These are phyloP conservation scores for Apiospora kogelbergensis DNA, from an alignment of 2,329 filamentous ascomycete genomes.

Conservation along the genomic window DNA sequence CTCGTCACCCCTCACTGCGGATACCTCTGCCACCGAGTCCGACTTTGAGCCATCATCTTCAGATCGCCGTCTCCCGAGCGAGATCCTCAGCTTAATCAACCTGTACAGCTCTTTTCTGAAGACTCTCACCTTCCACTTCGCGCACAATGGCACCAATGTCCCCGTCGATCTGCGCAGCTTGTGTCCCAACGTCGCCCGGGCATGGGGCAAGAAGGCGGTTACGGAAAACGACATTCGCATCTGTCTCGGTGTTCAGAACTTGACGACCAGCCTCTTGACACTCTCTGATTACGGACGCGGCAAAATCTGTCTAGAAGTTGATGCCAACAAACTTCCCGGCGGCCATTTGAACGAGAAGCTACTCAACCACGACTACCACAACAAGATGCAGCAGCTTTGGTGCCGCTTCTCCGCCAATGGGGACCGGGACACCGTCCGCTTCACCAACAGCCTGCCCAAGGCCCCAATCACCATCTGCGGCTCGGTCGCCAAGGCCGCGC, in stretches of 20 bases:
- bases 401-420: slow-evolving; percentile 27
- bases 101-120: slow-evolving; percentile 69
- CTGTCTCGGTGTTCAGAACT: slow-evolving; percentile 63
- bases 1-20: slow-evolving; percentile 34
- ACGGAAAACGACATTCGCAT: slow-evolving; percentile 64
- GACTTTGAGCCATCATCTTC: slow-evolving; percentile 24
- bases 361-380: slow-evolving; percentile 55
- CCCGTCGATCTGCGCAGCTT: slow-evolving; percentile 65
- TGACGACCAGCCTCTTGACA: slow-evolving; percentile 30
- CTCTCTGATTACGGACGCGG: slow-evolving; percentile 43
- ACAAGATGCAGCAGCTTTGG: slow-evolving; percentile 50
- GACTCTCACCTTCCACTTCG: slow-evolving; percentile 66
- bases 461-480: slow-evolving; percentile 52
- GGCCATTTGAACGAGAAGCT: slow-evolving; percentile 47
- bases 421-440: slow-evolving; percentile 41
- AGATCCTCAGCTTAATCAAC: slow-evolving; percentile 59
- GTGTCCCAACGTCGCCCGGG: slow-evolving; percentile 60
- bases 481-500: slow-evolving; percentile 52
- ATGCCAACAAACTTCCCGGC: slow-evolving; percentile 33
- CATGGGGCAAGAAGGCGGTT: slow-evolving; percentile 73
- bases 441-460: slow-evolving; percentile 57
- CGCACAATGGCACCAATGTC: slow-evolving; percentile 63
- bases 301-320: slow-evolving; percentile 59
- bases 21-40: slow-evolving; percentile 40
- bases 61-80: slow-evolving; percentile 38